A percentile compares a stretch with the other conserved stretches of the same genome.
Evolutionary conservation across 495 filamentous ascomycete genomes (phyloP).

Genomic region (Sphaerosporella brunnea): DNA sequence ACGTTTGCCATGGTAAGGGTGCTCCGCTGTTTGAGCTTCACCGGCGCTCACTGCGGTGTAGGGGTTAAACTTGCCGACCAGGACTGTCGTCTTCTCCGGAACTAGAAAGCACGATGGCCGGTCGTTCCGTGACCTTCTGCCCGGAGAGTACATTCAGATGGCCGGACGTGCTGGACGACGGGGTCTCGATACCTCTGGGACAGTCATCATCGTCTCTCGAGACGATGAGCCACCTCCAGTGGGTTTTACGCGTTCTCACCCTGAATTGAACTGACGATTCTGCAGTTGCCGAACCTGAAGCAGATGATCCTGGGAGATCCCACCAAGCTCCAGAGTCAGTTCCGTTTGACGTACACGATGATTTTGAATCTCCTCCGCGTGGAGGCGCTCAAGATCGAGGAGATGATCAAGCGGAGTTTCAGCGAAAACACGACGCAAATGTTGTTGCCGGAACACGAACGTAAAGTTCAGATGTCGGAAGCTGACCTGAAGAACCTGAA

Average conservation of each 20-base stretch:
- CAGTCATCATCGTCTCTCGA: slow-evolving; percentile 76
- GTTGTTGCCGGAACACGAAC: slow-evolving; percentile 83
- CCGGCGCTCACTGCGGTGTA: neutral
- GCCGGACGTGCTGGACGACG: slow-evolving; percentile 84
- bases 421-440: slow-evolving; percentile 98
- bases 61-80: slow-evolving; percentile 81
- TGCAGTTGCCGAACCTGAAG: slow-evolving; percentile 41
- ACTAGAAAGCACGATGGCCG: slow-evolving; percentile 92
- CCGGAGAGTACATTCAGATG: slow-evolving; percentile 98
- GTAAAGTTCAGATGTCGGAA: slow-evolving; percentile 80
- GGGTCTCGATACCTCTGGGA: slow-evolving; percentile 80
- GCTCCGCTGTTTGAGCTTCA: neutral
- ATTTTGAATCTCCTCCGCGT: slow-evolving; percentile 90
- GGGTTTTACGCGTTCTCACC: slow-evolving; percentile 1
- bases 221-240: slow-evolving; percentile 76
- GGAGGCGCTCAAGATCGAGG: slow-evolving; percentile 93
- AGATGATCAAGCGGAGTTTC: slow-evolving; percentile 99
- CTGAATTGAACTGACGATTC: neutral
- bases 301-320: slow-evolving; percentile 95
- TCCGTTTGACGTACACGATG: slow-evolving; percentile 97
- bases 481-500: slow-evolving; percentile 79
- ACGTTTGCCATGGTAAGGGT: slow-evolving; percentile 69
- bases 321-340: slow-evolving; percentile 87
- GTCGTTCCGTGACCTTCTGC: slow-evolving; percentile 71
- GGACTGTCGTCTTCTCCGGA: slow-evolving; percentile 94